Conservation (phyloP, 495 filamentous ascomycete species). For the Penicillium paradoxum region DNA sequence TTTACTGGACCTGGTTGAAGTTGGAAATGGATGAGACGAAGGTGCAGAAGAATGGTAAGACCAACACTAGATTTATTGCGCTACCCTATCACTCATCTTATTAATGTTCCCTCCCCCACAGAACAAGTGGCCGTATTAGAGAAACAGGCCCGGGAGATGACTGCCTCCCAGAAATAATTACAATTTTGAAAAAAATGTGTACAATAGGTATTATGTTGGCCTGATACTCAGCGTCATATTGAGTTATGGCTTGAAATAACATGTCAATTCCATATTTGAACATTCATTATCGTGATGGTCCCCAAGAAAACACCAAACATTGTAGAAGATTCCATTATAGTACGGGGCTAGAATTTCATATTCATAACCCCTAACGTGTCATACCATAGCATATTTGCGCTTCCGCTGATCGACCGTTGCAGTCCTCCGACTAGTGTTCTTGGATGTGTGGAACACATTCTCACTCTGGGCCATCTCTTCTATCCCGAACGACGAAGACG, state of each 20-base stretch:
- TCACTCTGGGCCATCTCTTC: neutral
- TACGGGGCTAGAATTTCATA: neutral
- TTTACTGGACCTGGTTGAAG: constrained; percentile 82
- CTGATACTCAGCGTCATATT: constrained; percentile 13
- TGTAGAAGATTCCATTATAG: neutral
- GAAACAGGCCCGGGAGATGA: constrained; percentile 39
- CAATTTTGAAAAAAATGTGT: neutral
- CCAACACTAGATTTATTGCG: neutral
- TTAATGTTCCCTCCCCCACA: constrained; percentile 13
- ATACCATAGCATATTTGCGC: constrained; percentile 20
- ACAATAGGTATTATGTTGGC: neutral
- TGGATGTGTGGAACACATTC: neutral
- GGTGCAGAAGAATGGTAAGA: constrained; percentile 53
- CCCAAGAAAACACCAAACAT: neutral
- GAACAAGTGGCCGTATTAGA: constrained; percentile 41
- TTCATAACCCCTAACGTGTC: neutral
- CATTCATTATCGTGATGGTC: neutral
- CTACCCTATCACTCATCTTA: neutral
- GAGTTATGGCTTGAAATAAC: neutral
- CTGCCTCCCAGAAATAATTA: constrained; percentile 25
- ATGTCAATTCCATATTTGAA: neutral
- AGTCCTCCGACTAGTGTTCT: neutral
- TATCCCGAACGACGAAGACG: neutral
- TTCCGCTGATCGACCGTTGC: constrained; percentile 19
- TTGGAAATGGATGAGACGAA: constrained; percentile 75